Conservation (phyloP, 2,329 filamentous ascomycete genomes). For the Celoporthe dispersa region DNA sequence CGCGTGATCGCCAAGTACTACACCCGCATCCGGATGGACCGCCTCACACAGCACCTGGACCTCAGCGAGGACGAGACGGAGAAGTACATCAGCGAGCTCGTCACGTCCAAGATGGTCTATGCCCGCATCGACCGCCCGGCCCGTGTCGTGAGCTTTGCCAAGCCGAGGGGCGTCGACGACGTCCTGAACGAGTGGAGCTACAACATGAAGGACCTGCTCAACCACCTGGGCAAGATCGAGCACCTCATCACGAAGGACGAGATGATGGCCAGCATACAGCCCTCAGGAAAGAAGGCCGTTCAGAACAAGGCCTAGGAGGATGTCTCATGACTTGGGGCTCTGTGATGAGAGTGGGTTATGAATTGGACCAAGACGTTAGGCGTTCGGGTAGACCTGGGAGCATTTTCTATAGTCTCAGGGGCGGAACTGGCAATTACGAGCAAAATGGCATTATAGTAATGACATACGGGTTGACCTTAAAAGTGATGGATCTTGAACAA, state of each 20-base stretch:
- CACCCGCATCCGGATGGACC: slow-evolving; percentile 91
- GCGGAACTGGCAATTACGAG: slow-evolving; percentile 14
- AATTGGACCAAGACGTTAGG: slow-evolving; percentile 12
- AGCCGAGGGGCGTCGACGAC: slow-evolving; percentile 93
- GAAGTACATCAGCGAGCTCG: slow-evolving; percentile 97
- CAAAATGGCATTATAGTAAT: slow-evolving; percentile 6
- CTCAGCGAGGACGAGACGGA: slow-evolving; percentile 95
- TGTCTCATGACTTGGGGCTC: neutral
- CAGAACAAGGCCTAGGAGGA: slow-evolving; percentile 18
- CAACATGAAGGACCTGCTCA: slow-evolving; percentile 77
- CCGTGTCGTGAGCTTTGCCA: slow-evolving; percentile 89
- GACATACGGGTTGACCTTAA: neutral
- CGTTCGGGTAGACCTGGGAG: slow-evolving; percentile 14
- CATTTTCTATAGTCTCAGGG: slow-evolving; percentile 9
- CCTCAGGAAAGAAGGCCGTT: slow-evolving; percentile 40
- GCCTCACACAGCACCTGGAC: slow-evolving; percentile 88
- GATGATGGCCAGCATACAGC: slow-evolving; percentile 98
- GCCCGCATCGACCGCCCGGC: slow-evolving; percentile 97
- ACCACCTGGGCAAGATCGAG: slow-evolving; percentile 84
- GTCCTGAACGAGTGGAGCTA: slow-evolving; percentile 98
- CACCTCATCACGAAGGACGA: slow-evolving; percentile 99
- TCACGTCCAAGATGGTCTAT: slow-evolving; percentile 96
- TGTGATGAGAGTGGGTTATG: slow-evolving; percentile 9
- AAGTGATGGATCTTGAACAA: neutral
- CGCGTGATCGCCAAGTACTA: slow-evolving; percentile 98